A percentile compares a stretch with the other conserved stretches of the same genome.
Conservation (phyloP, 2,329 filamentous ascomycete species). For the Fusarium decemcellulare region DNA sequence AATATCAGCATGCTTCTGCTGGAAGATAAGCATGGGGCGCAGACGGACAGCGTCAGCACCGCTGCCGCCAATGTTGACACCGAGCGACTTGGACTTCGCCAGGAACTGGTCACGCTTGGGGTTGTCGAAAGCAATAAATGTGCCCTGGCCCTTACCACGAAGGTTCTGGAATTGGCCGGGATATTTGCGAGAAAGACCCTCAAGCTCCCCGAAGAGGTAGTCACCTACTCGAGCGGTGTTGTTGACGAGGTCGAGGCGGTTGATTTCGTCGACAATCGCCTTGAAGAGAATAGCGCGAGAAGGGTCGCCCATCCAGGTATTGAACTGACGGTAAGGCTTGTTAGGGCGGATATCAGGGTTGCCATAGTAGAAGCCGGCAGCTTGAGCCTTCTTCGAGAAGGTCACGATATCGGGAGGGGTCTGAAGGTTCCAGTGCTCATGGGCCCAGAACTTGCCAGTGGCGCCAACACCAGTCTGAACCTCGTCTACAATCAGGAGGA, state of each 20-base stretch:
- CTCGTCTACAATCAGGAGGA: constrained; percentile 93
- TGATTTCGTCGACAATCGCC: constrained; percentile 86
- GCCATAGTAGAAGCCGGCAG: constrained; percentile 92
- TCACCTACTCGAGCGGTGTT: constrained; percentile 84
- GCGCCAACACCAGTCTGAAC: constrained; percentile 95
- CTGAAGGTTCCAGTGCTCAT: constrained; percentile 91
- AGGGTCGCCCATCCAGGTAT: constrained; percentile 98
- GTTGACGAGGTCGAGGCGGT: constrained; percentile 81
- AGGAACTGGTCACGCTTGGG: constrained; percentile 85
- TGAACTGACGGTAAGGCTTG: constrained; percentile 96
- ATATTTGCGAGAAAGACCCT: constrained; percentile 77
- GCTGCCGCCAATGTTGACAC: constrained; percentile 90
- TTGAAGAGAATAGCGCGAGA: constrained; percentile 88
- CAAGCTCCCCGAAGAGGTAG: constrained; percentile 81
- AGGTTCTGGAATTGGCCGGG: constrained; percentile 86
- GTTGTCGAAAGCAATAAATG: constrained; percentile 93
- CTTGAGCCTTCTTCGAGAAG: constrained; percentile 96
- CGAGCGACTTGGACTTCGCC: constrained; percentile 81
- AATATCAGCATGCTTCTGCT: constrained; percentile 91
- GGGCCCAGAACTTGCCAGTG: constrained; percentile 96
- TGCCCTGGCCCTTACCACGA: constrained; percentile 88
- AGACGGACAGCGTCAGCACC: constrained; percentile 83
- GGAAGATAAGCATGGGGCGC: constrained; percentile 92
- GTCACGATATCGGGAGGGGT: constrained; percentile 93
- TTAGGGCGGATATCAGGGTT: constrained; percentile 86